Evolutionary conservation across 176 grass and related monocot species (phyloP), one percentile per base, ranked within the genome.

Genomic region (Avena sativa): DNA sequence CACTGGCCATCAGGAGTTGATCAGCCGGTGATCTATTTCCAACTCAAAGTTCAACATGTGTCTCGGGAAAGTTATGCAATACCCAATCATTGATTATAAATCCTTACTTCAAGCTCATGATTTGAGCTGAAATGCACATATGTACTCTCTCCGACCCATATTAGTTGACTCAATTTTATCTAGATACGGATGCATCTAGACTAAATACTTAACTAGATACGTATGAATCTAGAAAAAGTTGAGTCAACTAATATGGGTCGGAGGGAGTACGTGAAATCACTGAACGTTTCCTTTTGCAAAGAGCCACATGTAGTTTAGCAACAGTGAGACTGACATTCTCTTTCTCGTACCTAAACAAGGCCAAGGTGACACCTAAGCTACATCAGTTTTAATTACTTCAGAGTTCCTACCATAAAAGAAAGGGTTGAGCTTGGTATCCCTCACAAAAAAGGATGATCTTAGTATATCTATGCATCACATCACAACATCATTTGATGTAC

Each of bases 31-130:
- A 34, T 34, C 0, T 34, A 34, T 34, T 34, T 34, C 2, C 32
- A 34, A 34, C 32, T 34, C 32, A 34, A 34, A 34, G 32, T 34
- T 34, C 32, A 34, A 34, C 32, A 34, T 34, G 32, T 34, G 32
- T 0, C 2, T 34, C 0, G 0, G 32, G 32, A 34, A 34, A 34
- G 2, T 34, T 34, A 34, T 34, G 32, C 2, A 34, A 34, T 34
- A 34, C 32, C 0, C 32, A 34, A 34, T 34, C 32, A 34, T 34
- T 34, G 32, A 4, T 19, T 32, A 34, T 13, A 34, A 11, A 47
- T 80, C 57, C 71, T 38, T 80, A 60, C 14, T 36, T 80, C 65
- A 86, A 71, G 14, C 0, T 82, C 53, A 76, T 34, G 32, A 34
- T 34, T 34, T 34, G 32, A 34, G 32, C 32, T 13, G 47, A 53